Percentiles rank a stretch among this genome's conserved stretches.
Evolutionary conservation across 129 eudicot genomes (phyloP).

Genomic region (Flaveria bidentis): DNA sequence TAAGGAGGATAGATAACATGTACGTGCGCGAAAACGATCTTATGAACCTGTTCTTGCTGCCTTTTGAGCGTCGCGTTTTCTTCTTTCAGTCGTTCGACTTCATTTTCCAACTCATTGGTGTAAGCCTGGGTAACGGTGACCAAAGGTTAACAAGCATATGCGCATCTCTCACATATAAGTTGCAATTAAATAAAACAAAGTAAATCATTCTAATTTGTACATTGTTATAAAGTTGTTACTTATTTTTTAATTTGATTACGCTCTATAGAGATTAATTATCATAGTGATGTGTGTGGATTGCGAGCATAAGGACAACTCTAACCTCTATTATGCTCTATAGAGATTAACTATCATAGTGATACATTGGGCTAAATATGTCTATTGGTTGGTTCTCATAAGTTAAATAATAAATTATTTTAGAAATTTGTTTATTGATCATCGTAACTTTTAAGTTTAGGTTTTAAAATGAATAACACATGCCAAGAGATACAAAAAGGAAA

Average conservation of each 20-base stretch:
- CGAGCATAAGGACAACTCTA: too few relatives aligned
- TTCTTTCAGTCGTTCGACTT: conserved; percentile 51
- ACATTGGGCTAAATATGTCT: too few relatives aligned
- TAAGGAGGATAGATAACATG: not conserved
- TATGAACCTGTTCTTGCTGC: conserved; percentile 51
- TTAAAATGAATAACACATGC: not conserved
- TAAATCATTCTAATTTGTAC: not conserved
- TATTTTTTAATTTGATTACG: not conserved
- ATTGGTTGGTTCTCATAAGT: too few relatives aligned
- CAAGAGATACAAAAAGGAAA: conserved; percentile 3
- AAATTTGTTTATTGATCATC: not conserved
- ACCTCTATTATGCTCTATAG: too few relatives aligned
- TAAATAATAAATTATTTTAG: not conserved
- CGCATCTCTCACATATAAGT: not conserved
- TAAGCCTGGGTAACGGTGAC: conserved; percentile 51
- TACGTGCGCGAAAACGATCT: not conserved
- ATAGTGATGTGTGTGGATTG: too few relatives aligned
- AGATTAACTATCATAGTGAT: too few relatives aligned
- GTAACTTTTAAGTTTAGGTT: not conserved
- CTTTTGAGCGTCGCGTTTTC: conserved; percentile 56
- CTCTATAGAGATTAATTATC: not conserved
- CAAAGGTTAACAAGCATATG: not conserved
- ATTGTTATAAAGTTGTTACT: not conserved
- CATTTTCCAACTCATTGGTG: conserved; percentile 53
- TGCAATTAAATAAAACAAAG: not conserved